phyloP scores from a whole-genome alignment of 169 alveolate genomes.

The Plasmodium coatneyi region DNA sequence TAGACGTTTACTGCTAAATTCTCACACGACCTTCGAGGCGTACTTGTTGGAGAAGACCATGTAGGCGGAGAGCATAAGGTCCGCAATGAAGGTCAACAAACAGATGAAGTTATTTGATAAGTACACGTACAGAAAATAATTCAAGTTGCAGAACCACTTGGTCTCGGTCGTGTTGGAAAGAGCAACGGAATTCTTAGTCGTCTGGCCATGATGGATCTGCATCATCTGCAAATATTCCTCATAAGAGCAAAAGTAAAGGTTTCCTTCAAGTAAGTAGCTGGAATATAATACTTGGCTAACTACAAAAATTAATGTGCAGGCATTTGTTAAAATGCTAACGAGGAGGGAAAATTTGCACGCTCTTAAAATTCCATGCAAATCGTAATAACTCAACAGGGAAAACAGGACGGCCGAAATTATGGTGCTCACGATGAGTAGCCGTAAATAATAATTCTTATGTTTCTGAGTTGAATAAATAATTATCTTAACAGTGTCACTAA shows the following conservation, averaged over 20 bases:
- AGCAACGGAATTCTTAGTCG: not conserved
- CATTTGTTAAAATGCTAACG: conserved; percentile 21
- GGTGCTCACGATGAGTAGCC: conserved; percentile 26
- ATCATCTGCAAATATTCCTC: conserved; percentile 19
- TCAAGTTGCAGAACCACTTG: conserved; percentile 50
- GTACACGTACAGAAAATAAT: conserved; percentile 7
- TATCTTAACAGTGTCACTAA: conserved; percentile 33
- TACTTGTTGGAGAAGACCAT: conserved; percentile 42
- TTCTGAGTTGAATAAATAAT: conserved; percentile 52
- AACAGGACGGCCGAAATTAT: conserved; percentile 19
- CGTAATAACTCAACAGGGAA: conserved; percentile 13
- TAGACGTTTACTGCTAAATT: not conserved
- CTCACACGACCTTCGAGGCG: not conserved
- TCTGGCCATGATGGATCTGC: not conserved
- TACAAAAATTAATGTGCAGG: conserved; percentile 23
- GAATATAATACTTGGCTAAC: conserved; percentile 41
- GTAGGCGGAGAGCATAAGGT: conserved; percentile 20
- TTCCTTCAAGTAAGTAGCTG: conserved; percentile 53
- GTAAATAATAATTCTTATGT: conserved; percentile 40
- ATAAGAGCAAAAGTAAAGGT: conserved; percentile 39
- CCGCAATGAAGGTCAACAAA: conserved; percentile 16
- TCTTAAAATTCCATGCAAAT: conserved; percentile 48
- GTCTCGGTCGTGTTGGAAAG: conserved; percentile 40
- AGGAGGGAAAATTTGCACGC: conserved; percentile 46
- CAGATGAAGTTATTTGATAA: conserved; percentile 18